These are phyloP conservation scores for Striga hermonthica DNA, from an alignment of 305 asterid genomes.

Conservation along the genomic window DNA sequence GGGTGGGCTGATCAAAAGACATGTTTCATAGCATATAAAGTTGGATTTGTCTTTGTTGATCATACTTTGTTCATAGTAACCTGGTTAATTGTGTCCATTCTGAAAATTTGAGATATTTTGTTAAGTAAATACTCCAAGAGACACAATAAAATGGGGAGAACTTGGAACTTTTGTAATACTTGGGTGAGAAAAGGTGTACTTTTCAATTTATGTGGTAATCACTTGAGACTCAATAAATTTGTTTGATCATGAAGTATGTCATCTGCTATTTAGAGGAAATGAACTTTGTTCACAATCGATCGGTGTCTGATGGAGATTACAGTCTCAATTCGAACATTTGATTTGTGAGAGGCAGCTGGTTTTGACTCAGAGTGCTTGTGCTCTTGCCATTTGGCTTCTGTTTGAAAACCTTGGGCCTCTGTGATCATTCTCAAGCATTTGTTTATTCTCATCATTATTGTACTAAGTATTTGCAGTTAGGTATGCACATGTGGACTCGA, in stretches of 20 bases:
- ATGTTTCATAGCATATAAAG: not conserved
- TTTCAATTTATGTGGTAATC: conserved; percentile 1
- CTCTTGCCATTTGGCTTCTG: not conserved
- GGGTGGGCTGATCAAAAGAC: conserved; percentile 6
- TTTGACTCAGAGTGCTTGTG: not conserved
- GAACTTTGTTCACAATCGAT: not conserved
- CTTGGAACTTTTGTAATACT: not conserved
- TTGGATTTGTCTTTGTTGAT: conserved; percentile 22
- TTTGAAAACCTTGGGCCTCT: not conserved
- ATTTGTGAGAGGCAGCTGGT: conserved; percentile 8
- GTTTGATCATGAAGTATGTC: conserved; percentile 3
- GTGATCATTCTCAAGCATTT: not conserved
- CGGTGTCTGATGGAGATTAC: not conserved
- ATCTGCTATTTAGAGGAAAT: conserved; percentile 5
- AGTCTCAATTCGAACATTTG: conserved; percentile 1
- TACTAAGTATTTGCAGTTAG: conserved; percentile 10
- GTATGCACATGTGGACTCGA: conserved; percentile 30
- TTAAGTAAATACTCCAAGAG: not conserved
- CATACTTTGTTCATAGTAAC: not conserved
- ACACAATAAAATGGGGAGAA: conserved; percentile 4
- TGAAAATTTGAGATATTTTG: not conserved
- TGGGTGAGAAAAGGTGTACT: not conserved
- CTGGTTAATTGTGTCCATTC: conserved; percentile 1
- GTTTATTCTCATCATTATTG: not conserved
- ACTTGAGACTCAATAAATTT: conserved; percentile 14